Evolutionary conservation across 441 rosid species (phyloP), one percentile per base, ranked within the genome.

Genomic region (Bocquillonia castaneifolia): DNA sequence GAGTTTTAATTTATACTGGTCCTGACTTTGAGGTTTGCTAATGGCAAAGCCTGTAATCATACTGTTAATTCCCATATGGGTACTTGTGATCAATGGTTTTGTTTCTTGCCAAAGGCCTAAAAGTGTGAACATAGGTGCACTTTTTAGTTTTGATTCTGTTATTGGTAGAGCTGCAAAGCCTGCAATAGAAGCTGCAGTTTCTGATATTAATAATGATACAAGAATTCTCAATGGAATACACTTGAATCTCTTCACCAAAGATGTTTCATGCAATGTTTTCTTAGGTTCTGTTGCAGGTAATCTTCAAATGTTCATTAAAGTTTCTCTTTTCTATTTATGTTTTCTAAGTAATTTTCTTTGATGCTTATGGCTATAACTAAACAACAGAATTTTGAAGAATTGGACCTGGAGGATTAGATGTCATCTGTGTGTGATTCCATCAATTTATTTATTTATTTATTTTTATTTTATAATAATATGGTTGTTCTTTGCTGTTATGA

Each of bases 111-210:
- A 76, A 56, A 81, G 77, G 68, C 92, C 92, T 59, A 37, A 72
- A 26, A 76, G 64, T 68, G 97, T 88, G 53, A 83, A 84, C 22
- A 10, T 93, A 23, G 97, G 93, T 66, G 91, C 91, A 48, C 63
- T 89, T 78, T 86, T 91, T 45, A 72, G 87, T 59, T 82, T 76
- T 73, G 80, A 89, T 75, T 89, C 96, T 6, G 86, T 86, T 17
- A 86, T 93, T 31, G 98, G 98, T 62, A 83, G 84, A 72, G 90
- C 84, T 74, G 91, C 96, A 70, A 89, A 80, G 82, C 73, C 79
- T 44, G 94, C 98, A 5, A 84, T 91, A 7, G 81, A 81, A 64
- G 84, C 86, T 39, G 97, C 97, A 8, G 78, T 82, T 0, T 67
- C 78, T 40, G 97, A 89, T 78, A 80, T 93, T 66, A 91, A 91